phyloP scores from a whole-genome alignment of 805 yeast genomes.

The Kodamaea laetipori region DNA sequence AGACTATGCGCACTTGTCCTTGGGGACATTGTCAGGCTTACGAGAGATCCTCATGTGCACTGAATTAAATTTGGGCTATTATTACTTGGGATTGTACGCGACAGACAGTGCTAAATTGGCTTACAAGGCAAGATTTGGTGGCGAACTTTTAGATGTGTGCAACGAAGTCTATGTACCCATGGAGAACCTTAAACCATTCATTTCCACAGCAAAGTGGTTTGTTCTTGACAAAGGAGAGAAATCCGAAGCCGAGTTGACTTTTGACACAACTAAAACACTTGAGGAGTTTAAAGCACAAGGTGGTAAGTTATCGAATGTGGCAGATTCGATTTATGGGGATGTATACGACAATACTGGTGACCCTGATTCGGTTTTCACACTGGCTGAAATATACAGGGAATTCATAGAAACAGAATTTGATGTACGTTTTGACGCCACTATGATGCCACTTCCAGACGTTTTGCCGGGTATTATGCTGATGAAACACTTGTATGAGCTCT shows the following conservation, averaged over 20 bases:
- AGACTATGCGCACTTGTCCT: conserved; percentile 62
- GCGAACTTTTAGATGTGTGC: conserved; percentile 63
- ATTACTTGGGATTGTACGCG: conserved; percentile 80
- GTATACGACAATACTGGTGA: not conserved
- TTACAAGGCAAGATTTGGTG: conserved; percentile 79
- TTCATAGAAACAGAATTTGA: conserved; percentile 18
- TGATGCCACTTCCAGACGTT: conserved; percentile 39
- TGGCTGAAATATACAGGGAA: conserved; percentile 21
- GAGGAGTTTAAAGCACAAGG: conserved; percentile 7
- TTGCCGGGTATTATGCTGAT: conserved; percentile 55
- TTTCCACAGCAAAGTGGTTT: conserved; percentile 35
- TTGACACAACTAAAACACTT: not conserved
- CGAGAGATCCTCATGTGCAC: conserved; percentile 63
- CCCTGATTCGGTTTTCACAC: conserved; percentile 14
- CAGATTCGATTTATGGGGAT: conserved; percentile 21
- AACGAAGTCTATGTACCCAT: conserved; percentile 47
- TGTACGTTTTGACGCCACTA: conserved; percentile 7
- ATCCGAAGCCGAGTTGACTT: not conserved
- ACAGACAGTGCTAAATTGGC: conserved; percentile 81
- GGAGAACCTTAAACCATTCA: conserved; percentile 26
- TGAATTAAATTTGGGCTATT: conserved; percentile 50
- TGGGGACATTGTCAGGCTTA: conserved; percentile 79
- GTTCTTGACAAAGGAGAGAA: conserved; percentile 21
- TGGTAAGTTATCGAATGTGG: conserved; percentile 20
- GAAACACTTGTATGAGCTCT: conserved; percentile 42